A percentile compares a stretch with the other conserved stretches of the same genome.
Evolutionary conservation across 2,329 filamentous ascomycete species (phyloP).

Genomic region (Penicillium capsulatum): DNA sequence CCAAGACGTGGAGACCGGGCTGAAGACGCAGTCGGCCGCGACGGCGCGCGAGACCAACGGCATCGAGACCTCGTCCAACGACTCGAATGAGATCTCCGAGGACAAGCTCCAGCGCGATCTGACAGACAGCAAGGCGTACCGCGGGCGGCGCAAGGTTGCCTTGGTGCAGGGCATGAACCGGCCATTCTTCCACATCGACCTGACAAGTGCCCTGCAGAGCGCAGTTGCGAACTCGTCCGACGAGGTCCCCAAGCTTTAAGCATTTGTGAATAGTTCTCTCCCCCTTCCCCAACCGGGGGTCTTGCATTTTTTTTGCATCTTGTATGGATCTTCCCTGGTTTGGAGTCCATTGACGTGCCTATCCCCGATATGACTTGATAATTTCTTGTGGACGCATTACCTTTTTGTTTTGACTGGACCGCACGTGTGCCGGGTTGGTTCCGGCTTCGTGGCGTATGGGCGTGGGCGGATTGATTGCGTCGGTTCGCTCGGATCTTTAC

Average conservation of each 20-base stretch:
- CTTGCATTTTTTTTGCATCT: slow-evolving; percentile 12
- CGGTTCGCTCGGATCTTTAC: not conserved
- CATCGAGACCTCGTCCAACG: slow-evolving; percentile 28
- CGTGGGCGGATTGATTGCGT: not conserved
- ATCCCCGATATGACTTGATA: slow-evolving; percentile 23
- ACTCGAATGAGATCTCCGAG: slow-evolving; percentile 28
- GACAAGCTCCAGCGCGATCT: slow-evolving; percentile 45
- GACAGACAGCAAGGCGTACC: slow-evolving; percentile 48
- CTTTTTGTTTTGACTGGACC: too few species aligned
- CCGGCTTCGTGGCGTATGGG: not conserved
- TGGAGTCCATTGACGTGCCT: slow-evolving; percentile 21
- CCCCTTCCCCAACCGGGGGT: too few species aligned
- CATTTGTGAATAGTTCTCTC: too few species aligned
- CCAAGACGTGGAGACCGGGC: slow-evolving; percentile 33
- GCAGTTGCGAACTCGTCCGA: slow-evolving; percentile 73
- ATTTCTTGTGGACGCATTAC: slow-evolving; percentile 7
- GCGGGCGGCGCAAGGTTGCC: slow-evolving; percentile 45
- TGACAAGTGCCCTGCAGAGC: slow-evolving; percentile 82
- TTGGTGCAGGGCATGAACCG: slow-evolving; percentile 81
- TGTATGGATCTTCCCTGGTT: slow-evolving; percentile 19
- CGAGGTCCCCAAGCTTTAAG: slow-evolving; percentile 10
- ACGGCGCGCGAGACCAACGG: slow-evolving; percentile 31
- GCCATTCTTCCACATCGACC: slow-evolving; percentile 89
- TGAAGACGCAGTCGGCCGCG: slow-evolving; percentile 28
- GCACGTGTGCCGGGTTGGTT: too few species aligned